Percentiles rank a stretch among this genome's conserved stretches.
Evolutionary conservation across 257 asterid species (phyloP).

Genomic region (Penstemon barbatus): DNA sequence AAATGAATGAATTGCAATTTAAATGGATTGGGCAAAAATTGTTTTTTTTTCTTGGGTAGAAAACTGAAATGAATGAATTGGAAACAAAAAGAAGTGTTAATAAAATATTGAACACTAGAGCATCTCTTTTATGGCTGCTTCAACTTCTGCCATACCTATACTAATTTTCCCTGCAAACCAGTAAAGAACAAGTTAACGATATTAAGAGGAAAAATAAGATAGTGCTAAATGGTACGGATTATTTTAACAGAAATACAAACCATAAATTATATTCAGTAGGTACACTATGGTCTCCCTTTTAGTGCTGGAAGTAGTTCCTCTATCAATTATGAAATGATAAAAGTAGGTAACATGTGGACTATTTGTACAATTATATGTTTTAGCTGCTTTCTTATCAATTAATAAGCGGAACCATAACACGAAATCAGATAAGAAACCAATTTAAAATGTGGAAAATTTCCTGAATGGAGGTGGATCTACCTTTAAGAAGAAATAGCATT

Average conservation of each 20-base stretch:
- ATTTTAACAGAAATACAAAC: neutral
- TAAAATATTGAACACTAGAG: conserved; percentile 43
- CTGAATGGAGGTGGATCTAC: conserved; percentile 4
- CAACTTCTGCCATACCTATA: conserved; percentile 79
- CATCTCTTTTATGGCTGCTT: conserved; percentile 92
- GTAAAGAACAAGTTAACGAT: conserved; percentile 6
- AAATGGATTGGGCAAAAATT: no score
- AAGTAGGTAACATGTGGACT: neutral
- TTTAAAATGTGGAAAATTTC: neutral
- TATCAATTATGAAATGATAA: conserved; percentile 7
- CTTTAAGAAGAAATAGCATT: neutral
- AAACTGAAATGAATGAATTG: neutral
- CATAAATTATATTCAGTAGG: neutral
- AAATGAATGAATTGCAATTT: no score
- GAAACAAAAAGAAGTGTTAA: conserved; percentile 18
- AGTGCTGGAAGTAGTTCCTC: conserved; percentile 17
- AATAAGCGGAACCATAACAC: neutral
- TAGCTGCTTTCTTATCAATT: neutral
- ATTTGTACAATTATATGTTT: neutral
- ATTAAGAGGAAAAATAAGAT: conserved; percentile 2
- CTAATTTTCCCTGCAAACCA: conserved; percentile 53
- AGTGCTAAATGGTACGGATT: neutral
- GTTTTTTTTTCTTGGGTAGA: neutral
- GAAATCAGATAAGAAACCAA: neutral
- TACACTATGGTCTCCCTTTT: conserved; percentile 8